Percentiles rank a stretch among this genome's conserved stretches.
phyloP scores from a whole-genome alignment of 2,329 filamentous ascomycete species.

The Mollisia scopiformis region DNA sequence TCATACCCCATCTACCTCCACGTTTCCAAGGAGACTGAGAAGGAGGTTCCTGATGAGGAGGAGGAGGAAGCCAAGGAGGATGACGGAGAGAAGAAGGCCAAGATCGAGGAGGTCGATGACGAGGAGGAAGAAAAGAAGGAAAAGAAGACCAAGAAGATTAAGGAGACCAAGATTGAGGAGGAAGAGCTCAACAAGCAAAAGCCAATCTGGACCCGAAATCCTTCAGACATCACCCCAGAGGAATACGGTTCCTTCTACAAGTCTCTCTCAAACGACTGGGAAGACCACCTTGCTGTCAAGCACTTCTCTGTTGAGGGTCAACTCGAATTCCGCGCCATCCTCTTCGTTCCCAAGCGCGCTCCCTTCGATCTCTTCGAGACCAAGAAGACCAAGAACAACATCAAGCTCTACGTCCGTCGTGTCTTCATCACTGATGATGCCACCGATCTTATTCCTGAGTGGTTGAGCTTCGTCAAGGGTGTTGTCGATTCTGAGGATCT shows the following conservation, averaged over 20 bases:
- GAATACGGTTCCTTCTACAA: slow-evolving; percentile 99
- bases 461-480: slow-evolving; percentile 99
- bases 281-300: slow-evolving; percentile 99
- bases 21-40: slow-evolving; percentile 99
- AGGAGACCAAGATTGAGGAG: slow-evolving; percentile 98
- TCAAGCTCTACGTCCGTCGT: slow-evolving; percentile 99
- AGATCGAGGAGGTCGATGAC: slow-evolving; percentile 90
- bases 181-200: slow-evolving; percentile 99
- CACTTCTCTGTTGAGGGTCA: slow-evolving; percentile 99
- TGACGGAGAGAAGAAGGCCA: slow-evolving; percentile 90
- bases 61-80: slow-evolving; percentile 73
- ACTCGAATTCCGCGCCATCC: slow-evolving; percentile 99
- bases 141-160: slow-evolving; percentile 99
- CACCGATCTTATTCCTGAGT: slow-evolving; percentile 98
- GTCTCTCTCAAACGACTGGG: slow-evolving; percentile 99
- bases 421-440: slow-evolving; percentile 99
- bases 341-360: slow-evolving; percentile 99
- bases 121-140: slow-evolving; percentile 89
- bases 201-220: slow-evolving; percentile 99
- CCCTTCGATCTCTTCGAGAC: slow-evolving; percentile 99
- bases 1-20: slow-evolving; percentile 99
- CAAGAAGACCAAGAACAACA: slow-evolving; percentile 99
- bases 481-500: slow-evolving; percentile 99
- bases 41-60: slow-evolving; percentile 96
- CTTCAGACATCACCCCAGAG: slow-evolving; percentile 90